Evolutionary conservation across 2,329 filamentous ascomycete species (phyloP), one percentile per base, ranked within the genome.

Genomic region (Malbranchea zuffiana): DNA sequence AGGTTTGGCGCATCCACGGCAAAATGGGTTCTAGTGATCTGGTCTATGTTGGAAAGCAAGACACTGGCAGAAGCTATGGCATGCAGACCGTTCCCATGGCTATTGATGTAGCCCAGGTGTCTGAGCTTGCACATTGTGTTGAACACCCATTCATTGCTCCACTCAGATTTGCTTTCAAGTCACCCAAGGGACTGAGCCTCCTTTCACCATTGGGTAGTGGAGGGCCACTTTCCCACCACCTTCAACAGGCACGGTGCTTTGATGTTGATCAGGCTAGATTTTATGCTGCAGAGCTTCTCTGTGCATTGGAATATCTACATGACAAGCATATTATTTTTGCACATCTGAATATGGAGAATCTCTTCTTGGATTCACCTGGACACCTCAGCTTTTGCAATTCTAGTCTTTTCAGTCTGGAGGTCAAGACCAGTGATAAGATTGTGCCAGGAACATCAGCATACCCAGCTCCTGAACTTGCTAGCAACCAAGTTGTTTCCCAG

Each of bases 231-330:
- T 44, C 34, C 35, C 19, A 42, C 29, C 35, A 44, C 29, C 15
- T 44, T 6, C 40, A 40, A 33, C 35, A 35, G 38, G 39, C 35
- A 18, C 36, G 30, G 16, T 19, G 21, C n/a, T 44, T 44, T 37
- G 24, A 34, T 25, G 28, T 40, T 26, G 18, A 25, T 26, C 25
- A 37, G 33, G 27, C 42, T 5, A 39, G 28, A 20, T 36, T 37
- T 27, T 44, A 44, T 35, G 37, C 40, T 33, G 39, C 40, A 18
- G 42, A 44, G 30, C 39, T 44, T 32, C 23, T 44, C 15, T 44
- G 36, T 26, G 36, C 27, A 37, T 32, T 42, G 18, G 42, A 44
- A 37, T 44, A 42, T 33, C 30, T 44, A 21, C 42, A 44, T 42
- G 35, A 29, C 32, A 42, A 34, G 25, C 15, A 40, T 31, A n/a